Evolutionary conservation across 805 yeast species (phyloP).

Genomic region (Wickerhamomyces alni): DNA sequence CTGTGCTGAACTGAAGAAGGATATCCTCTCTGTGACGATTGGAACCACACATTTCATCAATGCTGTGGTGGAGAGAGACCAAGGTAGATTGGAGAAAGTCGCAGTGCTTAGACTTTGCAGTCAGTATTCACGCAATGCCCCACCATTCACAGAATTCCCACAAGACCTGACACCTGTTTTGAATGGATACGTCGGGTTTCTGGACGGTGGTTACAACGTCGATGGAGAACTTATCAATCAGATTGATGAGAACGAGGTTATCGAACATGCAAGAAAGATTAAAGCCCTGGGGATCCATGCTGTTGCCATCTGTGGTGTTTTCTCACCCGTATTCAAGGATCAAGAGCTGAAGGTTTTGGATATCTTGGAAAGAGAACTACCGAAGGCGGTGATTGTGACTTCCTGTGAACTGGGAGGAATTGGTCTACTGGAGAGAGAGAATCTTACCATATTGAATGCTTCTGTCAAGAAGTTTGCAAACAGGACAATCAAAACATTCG

Average conservation of each 20-base stretch:
- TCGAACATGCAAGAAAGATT: conserved; percentile 27
- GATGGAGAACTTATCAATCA: conserved; percentile 34
- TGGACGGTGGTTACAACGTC: conserved; percentile 38
- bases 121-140: conserved; percentile 31
- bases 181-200: conserved; percentile 29
- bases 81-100: conserved; percentile 34
- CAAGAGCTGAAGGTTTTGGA: conserved; percentile 33
- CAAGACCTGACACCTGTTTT: conserved; percentile 28
- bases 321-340: conserved; percentile 31
- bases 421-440: conserved; percentile 41
- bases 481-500: conserved; percentile 34
- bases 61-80: conserved; percentile 42
- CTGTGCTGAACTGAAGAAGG: conserved; percentile 17
- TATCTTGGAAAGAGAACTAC: conserved; percentile 29
- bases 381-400: conserved; percentile 29
- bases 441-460: conserved; percentile 41
- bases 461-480: conserved; percentile 37
- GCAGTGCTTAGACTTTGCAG: conserved; percentile 42
- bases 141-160: conserved; percentile 43
- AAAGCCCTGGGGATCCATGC: conserved; percentile 27
- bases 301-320: conserved; percentile 36
- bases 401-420: conserved; percentile 38
- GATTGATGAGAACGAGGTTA: conserved; percentile 26
- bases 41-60: conserved; percentile 49
- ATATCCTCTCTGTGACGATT: conserved; percentile 38